These are phyloP conservation scores for Fraxinus platypoda DNA, from an alignment of 305 asterid genomes.

Conservation along the genomic window DNA sequence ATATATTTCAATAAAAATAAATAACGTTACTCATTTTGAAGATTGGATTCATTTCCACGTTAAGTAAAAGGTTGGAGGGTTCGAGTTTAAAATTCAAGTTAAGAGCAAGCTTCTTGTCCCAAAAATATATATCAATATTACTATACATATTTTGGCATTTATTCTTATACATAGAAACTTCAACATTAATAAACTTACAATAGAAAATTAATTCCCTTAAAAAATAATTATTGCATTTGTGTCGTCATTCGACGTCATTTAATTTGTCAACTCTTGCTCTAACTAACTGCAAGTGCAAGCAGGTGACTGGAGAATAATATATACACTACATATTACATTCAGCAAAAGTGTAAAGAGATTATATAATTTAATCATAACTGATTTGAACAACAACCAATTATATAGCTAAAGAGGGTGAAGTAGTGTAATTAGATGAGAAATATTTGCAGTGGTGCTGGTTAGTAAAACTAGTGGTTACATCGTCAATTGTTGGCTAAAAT, in stretches of 20 bases:
- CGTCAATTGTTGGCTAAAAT: conserved; percentile 29
- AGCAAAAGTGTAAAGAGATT: neutral
- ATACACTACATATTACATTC: neutral
- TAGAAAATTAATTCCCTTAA: neutral
- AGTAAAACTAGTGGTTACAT: conserved; percentile 25
- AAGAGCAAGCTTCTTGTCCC: neutral
- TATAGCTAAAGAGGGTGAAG: neutral
- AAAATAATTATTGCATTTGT: neutral
- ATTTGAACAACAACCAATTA: neutral
- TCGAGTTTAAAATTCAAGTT: no score
- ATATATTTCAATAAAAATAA: no score
- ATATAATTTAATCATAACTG: neutral
- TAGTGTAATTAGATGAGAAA: neutral
- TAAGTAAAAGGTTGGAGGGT: no score
- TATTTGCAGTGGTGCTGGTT: conserved; percentile 22
- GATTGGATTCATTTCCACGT: neutral
- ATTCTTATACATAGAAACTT: neutral
- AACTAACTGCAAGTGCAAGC: neutral
- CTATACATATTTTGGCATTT: neutral
- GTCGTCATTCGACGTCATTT: neutral
- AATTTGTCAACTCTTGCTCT: neutral
- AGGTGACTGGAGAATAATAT: neutral
- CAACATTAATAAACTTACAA: neutral
- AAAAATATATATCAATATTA: no score
- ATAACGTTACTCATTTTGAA: neutral